Base-by-base conservation (phyloP, 352 stramenopile genomes). In the Globisporangium paddicum region DNA sequence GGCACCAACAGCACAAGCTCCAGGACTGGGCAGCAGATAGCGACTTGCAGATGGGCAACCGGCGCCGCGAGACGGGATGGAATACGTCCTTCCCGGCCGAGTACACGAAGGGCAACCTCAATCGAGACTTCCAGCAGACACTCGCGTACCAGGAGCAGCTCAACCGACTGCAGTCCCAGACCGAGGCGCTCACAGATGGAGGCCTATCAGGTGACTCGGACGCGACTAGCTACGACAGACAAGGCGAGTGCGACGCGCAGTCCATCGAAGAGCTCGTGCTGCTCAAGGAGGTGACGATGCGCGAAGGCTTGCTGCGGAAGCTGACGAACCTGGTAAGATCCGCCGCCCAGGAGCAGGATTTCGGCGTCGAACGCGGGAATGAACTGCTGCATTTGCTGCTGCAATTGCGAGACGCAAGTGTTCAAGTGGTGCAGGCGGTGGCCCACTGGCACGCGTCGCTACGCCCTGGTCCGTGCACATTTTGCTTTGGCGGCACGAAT, bases 31-130 rank as follows among this genome's bases (percentile, higher is more conserved):
- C 37, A 26, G 5, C 26, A 53, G 8, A 26, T 25, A 8, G 37
- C 66, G 34, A 42, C 66, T 9, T 28, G 11, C 46, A 63, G 40
- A n/a, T 67, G 19, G 73, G 77, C 47, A 53, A 68, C 37, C 82
- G 78, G 61, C 74, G 71, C 42, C 81, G 78, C 9, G 79, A 91
- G 58, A 79, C 83, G 58, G 72, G 81, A 18, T 91, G 81, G 81
- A 86, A 73, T 56, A 87, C 79, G 23, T 89, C 78, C 1, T 91
- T 73, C 40, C 79, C 79, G 26, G 79, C 78, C 18, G 81, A 91
- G 44, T 91, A 91, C 47, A 60, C 80, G 16, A 50, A 62, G 1
- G 37, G 52, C 28, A 63, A 73, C 51, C 65, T 75, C 35, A 59
- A 62, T 32, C 61, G 50, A 1, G 67, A 86, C 58, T 84, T 73